Evolutionary conservation across 2,329 filamentous ascomycete genomes (phyloP), one percentile per base, ranked within the genome.

Genomic region (Trichoderma sp.): DNA sequence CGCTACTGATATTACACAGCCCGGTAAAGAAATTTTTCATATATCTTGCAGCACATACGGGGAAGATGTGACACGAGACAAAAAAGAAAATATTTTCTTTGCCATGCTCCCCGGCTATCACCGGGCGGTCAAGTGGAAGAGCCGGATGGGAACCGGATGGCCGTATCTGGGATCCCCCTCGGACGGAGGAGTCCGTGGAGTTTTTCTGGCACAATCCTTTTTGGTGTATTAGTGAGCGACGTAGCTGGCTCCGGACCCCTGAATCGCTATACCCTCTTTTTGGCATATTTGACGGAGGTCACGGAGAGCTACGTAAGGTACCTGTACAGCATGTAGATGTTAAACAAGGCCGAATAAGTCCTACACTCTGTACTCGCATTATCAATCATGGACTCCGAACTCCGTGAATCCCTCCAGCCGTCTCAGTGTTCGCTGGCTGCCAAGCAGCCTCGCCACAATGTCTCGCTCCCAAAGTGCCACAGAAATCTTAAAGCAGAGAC

Each of bases 91-190:
- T 21, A 27, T 60, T 38, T 38, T 41, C 21, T 29, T 41, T 31
- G 56, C 33, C 68, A 33, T 33, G 6, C 16, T 7, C 16, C 18
- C 33, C 68, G 68, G 68, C 68, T 71, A 71, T 62, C 53, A 41
- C 68, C 68, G 68, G 68, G 56, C 53, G 68, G 68, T 45, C 68
- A 60, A 71, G 56, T 71, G 68, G 68, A 71, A 71, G 56, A 60
- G 33, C 27, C 68, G 68, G 68, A 60, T 33, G 11, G 14, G 35
- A 38, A 38, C 35, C 35, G 35, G 35, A 38, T 38, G 35, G 35
- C 35, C 35, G 35, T 11, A 16, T n/a, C 24, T 45, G 5, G 21
- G 16, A 29, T 18, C 5, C 16, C 8, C 16, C 41, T 45, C 8
- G 24, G 9, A 66, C 38, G 35, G 38, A 66, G 38, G 21, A 66